A percentile compares a stretch with the other conserved stretches of the same genome.
These are phyloP conservation scores for Luzula sylvatica DNA, from an alignment of 176 grass and related monocot species.

Conservation along the genomic window DNA sequence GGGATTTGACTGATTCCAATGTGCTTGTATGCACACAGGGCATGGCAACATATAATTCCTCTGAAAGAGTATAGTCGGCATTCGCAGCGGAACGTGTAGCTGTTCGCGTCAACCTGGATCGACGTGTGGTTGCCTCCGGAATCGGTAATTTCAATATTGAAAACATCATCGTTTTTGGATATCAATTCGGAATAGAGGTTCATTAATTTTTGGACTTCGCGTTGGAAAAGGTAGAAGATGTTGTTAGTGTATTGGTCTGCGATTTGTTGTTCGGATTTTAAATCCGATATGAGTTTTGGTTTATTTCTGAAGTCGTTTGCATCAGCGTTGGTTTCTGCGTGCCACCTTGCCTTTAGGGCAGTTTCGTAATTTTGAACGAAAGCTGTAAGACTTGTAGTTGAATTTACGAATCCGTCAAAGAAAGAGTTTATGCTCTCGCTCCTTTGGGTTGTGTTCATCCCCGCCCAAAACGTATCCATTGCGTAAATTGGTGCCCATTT, in stretches of 20 bases:
- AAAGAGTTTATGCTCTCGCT: background rate
- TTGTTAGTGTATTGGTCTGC: background rate
- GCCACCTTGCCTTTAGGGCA: background rate
- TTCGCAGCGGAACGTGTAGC: too few relatives aligned
- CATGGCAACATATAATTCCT: too few relatives aligned
- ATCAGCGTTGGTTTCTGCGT: background rate
- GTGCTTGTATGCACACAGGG: too few relatives aligned
- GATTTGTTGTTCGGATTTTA: background rate
- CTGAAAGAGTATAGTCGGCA: too few relatives aligned
- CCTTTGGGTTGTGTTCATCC: background rate
- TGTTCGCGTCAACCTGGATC: too few relatives aligned
- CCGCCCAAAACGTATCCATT: background rate
- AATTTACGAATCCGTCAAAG: background rate
- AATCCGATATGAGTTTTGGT: background rate
- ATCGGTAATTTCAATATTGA: too few relatives aligned
- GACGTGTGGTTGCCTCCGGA: too few relatives aligned
- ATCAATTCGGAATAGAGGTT: too few relatives aligned
- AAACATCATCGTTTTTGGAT: too few relatives aligned
- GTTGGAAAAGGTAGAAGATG: background rate
- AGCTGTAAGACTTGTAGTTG: background rate
- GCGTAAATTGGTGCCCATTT: background rate
- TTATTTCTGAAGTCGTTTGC: background rate
- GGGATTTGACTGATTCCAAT: too few relatives aligned
- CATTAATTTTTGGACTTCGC: background rate
- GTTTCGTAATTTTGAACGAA: conserved; percentile 1